A percentile compares a stretch with the other conserved stretches of the same genome.
phyloP scores from a whole-genome alignment of 768 basidiomycete species.

The Pseudohyphozyma bogoriensis region DNA sequence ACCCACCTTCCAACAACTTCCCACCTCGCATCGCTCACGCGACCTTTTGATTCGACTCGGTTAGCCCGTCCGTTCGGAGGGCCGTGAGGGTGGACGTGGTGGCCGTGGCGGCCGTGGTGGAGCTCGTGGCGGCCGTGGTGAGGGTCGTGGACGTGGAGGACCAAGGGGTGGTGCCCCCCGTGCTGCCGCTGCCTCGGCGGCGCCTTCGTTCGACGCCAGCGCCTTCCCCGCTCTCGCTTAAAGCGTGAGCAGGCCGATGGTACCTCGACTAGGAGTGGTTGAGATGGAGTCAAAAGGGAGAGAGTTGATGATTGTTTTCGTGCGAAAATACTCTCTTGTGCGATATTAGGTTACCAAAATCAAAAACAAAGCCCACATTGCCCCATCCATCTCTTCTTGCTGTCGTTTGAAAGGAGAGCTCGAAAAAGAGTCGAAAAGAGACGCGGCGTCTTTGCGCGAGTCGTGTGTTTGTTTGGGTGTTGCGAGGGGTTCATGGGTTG shows the following conservation, averaged over 20 bases:
- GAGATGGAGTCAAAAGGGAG: not conserved
- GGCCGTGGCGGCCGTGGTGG: constrained; percentile 30
- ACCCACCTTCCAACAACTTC: constrained; percentile 49
- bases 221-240: constrained; percentile 35
- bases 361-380: too few species aligned
- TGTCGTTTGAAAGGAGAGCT: too few species aligned
- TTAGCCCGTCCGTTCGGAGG: too few species aligned
- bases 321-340: too few species aligned
- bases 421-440: too few species aligned
- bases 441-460: too few species aligned
- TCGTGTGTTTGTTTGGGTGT: too few species aligned
- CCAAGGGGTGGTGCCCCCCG: constrained; percentile 21
- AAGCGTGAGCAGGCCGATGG: constrained; percentile 8
- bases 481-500: too few species aligned
- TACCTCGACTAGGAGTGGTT: not conserved
- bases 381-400: too few species aligned
- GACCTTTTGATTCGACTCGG: too few species aligned
- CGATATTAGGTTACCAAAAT: too few species aligned
- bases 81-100: constrained; percentile 43
- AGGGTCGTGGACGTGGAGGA: constrained; percentile 40
- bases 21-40: constrained; percentile 54
- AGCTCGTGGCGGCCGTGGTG: constrained; percentile 40
- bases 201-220: constrained; percentile 28
- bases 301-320: too few species aligned
- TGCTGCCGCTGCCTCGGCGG: constrained; percentile 10